A percentile compares a stretch with the other conserved stretches of the same genome.
phyloP scores from a whole-genome alignment of 306 rosid species.

The Pterocarpus macrocarpus region DNA sequence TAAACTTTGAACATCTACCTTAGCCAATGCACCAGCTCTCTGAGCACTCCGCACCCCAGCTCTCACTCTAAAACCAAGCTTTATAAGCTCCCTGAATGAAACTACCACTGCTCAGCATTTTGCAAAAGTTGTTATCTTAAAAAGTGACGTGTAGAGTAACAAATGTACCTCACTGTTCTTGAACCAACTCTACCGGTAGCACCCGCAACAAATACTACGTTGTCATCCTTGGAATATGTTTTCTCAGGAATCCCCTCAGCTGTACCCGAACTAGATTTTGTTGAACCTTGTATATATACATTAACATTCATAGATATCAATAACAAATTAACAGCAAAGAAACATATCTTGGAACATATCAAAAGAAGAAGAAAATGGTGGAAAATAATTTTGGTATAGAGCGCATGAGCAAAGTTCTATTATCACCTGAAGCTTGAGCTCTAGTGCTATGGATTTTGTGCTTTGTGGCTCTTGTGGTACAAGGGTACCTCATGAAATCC shows the following conservation, averaged over 20 bases:
- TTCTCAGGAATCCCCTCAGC: conserved; percentile 56
- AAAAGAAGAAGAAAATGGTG: neutral
- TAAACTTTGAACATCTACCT: conserved; percentile 55
- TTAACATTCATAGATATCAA: conserved; percentile 40
- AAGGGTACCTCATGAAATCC: conserved; percentile 51
- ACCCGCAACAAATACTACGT: conserved; percentile 96
- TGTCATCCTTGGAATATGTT: conserved; percentile 65
- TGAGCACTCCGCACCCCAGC: conserved; percentile 84
- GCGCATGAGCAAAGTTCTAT: neutral
- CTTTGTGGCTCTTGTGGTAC: conserved; percentile 34
- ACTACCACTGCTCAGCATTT: conserved; percentile 42
- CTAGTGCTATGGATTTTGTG: conserved; percentile 36
- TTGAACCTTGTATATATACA: conserved; percentile 54
- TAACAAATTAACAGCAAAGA: conserved; percentile 14
- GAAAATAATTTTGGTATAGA: neutral
- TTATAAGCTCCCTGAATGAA: conserved; percentile 88
- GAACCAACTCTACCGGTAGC: conserved; percentile 98
- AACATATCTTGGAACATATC: conserved; percentile 31
- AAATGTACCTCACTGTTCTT: conserved; percentile 84
- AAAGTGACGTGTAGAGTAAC: conserved; percentile 2
- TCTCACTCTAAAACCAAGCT: conserved; percentile 90
- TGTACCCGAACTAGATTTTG: conserved; percentile 50
- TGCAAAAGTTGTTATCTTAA: neutral
- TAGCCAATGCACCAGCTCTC: conserved; percentile 73
- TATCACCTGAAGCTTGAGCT: conserved; percentile 80